Percentiles rank a stretch among this genome's conserved stretches.
These are phyloP conservation scores for Cadophora malorum DNA, from an alignment of 2,329 filamentous ascomycete genomes.

Conservation along the genomic window DNA sequence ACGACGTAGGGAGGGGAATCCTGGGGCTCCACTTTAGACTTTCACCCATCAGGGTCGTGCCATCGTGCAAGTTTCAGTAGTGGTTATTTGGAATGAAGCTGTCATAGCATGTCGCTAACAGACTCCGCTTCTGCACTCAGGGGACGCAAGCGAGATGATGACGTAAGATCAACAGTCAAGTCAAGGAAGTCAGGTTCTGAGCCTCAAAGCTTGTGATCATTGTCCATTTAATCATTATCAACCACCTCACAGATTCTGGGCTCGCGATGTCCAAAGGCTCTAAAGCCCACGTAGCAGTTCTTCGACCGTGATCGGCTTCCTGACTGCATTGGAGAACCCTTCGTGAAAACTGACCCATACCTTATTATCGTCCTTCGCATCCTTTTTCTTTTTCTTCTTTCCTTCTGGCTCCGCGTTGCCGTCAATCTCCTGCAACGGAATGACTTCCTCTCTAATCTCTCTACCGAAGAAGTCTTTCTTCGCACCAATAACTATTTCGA, in stretches of 20 bases:
- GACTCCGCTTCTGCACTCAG: not conserved
- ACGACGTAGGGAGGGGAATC: not conserved
- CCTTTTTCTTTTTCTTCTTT: conserved; percentile 44
- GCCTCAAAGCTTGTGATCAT: not conserved
- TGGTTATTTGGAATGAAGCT: not conserved
- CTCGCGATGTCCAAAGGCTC: too few relatives aligned
- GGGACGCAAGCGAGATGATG: not conserved
- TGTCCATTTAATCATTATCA: not conserved
- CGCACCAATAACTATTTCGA: conserved; percentile 47
- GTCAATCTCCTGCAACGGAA: conserved; percentile 50
- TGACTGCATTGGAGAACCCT: conserved; percentile 89
- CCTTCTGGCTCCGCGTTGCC: conserved; percentile 68
- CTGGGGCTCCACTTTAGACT: not conserved
- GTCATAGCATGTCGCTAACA: not conserved
- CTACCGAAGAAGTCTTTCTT: conserved; percentile 90
- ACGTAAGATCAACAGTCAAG: conserved; percentile 1
- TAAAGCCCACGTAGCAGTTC: conserved; percentile 76
- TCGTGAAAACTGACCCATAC: conserved; percentile 92
- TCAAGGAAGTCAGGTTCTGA: not conserved
- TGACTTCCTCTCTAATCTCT: conserved; percentile 59
- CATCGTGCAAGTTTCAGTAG: not conserved
- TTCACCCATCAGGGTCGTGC: not conserved
- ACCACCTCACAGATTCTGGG: not conserved
- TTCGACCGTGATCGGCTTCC: conserved; percentile 81
- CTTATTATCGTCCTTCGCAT: conserved; percentile 57